phyloP scores from a whole-genome alignment of 2,329 filamentous ascomycete species.

The Proliferodiscus dingleyae region DNA sequence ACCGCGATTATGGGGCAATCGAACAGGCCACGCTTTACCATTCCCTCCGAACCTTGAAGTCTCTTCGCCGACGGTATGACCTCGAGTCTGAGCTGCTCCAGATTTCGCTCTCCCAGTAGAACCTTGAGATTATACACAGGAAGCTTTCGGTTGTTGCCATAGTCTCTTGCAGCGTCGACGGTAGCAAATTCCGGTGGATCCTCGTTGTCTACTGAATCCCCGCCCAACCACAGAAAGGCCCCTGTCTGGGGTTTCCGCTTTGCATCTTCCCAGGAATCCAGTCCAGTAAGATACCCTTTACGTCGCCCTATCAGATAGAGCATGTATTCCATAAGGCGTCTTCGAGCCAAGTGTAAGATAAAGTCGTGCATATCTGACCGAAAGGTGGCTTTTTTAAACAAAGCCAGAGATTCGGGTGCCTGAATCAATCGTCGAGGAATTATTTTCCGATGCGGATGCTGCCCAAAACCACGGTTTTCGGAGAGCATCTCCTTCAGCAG shows the following conservation, averaged over 20 bases:
- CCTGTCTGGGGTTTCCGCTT: conserved; percentile 31
- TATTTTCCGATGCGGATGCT: not conserved
- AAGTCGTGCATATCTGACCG: conserved; percentile 52
- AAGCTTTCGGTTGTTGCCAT: conserved; percentile 33
- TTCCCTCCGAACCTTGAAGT: conserved; percentile 26
- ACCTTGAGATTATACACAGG: conserved; percentile 48
- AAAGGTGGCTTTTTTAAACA: conserved; percentile 35
- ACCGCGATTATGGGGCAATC: conserved; percentile 32
- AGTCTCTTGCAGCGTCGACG: conserved; percentile 33
- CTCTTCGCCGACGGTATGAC: too few species aligned
- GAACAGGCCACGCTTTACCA: not conserved
- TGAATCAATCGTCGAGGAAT: conserved; percentile 2
- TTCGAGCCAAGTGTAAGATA: conserved; percentile 47
- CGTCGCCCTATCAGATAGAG: conserved; percentile 34
- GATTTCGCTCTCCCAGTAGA: conserved; percentile 46
- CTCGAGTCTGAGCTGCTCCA: conserved; percentile 37
- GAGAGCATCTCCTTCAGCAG: not conserved
- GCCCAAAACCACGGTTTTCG: not conserved
- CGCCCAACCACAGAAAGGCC: conserved; percentile 25
- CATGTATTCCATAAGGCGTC: conserved; percentile 43
- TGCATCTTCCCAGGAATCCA: conserved; percentile 41
- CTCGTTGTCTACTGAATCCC: conserved; percentile 9
- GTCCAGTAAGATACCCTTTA: conserved; percentile 39
- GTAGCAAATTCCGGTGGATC: conserved; percentile 40
- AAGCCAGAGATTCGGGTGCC: not conserved